Conservation (phyloP, 106 monocot species). For the Phalaenopsis equestris region DNA sequence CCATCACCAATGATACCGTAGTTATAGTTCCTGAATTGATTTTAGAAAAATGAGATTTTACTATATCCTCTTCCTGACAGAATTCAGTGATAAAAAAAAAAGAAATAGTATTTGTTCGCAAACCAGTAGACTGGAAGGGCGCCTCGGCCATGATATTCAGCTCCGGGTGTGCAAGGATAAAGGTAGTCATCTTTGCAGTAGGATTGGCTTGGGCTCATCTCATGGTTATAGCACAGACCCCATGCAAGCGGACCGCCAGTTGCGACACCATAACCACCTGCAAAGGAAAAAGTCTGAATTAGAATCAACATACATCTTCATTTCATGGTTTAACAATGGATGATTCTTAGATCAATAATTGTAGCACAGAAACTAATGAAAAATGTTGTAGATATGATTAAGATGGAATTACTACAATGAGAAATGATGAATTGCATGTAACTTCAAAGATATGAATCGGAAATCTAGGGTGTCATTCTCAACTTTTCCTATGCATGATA, state of each 20-base stretch:
- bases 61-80: no score
- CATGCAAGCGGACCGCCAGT: constrained; percentile 72
- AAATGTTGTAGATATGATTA: no score
- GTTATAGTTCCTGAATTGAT: constrained; percentile 17
- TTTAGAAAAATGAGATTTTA: no score
- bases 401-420: no score
- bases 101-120: neutral
- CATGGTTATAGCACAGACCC: constrained; percentile 66
- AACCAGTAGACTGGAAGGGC: constrained; percentile 69
- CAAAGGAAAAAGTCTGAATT: neutral
- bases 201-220: constrained; percentile 70
- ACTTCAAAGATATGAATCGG: no score
- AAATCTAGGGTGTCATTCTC: no score
- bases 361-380: no score
- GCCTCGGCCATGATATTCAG: constrained; percentile 50
- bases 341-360: no score
- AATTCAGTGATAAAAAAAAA: neutral
- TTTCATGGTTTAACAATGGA: no score
- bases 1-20: constrained; percentile 21
- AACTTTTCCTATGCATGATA: no score
- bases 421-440: no score
- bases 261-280: constrained; percentile 82
- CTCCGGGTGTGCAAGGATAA: constrained; percentile 49
- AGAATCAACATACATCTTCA: no score
- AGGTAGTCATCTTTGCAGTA: constrained; percentile 33